Conservation (phyloP, 73 alveolate genomes). For the Vitrella brassicaformis region DNA sequence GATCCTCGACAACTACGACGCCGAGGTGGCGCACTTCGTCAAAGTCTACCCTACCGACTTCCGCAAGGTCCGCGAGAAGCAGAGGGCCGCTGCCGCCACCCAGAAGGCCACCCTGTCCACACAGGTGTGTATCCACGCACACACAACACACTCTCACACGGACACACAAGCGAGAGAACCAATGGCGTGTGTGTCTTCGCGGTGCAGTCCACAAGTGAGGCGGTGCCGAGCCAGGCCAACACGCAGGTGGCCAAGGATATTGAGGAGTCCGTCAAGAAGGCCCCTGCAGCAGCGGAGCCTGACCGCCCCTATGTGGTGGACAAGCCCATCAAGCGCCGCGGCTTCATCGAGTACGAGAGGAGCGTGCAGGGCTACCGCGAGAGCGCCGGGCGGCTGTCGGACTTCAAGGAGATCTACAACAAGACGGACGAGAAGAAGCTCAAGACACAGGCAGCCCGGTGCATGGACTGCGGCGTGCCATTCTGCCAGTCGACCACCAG, state of each 20-base stretch:
- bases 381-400: conserved; percentile 12
- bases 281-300: too few species aligned
- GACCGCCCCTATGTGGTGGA: background rate
- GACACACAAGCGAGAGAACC: too few species aligned
- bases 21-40: background rate
- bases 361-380: background rate
- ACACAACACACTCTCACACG: too few species aligned
- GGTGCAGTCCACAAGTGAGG: too few species aligned
- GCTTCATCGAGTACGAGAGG: background rate
- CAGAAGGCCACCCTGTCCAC: background rate
- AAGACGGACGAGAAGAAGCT: conserved; percentile 19
- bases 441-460: conserved; percentile 30
- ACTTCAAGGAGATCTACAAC: conserved; percentile 31
- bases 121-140: too few species aligned
- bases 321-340: background rate
- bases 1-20: background rate
- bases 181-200: too few species aligned
- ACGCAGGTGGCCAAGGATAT: too few species aligned
- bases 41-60: conserved; percentile 4
- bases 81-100: background rate
- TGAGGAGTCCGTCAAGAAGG: too few species aligned
- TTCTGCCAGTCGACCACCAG: conserved; percentile 23
- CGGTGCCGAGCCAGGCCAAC: too few species aligned
- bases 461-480: conserved; percentile 44
- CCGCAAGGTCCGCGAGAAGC: background rate